Conservation (phyloP, 257 asterid species). For the Nicotiana otophora region DNA sequence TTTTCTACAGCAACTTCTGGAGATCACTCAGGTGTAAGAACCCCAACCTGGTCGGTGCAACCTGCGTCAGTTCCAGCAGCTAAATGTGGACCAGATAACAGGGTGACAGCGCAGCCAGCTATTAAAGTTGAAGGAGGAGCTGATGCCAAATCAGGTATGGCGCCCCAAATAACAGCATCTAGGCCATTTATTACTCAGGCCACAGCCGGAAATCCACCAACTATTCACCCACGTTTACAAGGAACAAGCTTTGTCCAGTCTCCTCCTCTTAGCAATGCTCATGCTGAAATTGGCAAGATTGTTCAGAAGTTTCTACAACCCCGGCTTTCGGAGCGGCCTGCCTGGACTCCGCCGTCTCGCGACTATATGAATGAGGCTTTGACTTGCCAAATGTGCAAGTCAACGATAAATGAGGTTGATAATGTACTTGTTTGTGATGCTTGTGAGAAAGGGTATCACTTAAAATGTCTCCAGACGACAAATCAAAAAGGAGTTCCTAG, state of each 20-base stretch:
- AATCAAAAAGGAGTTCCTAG: conserved; percentile 65
- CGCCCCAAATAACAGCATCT: conserved; percentile 38
- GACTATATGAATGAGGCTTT: conserved; percentile 79
- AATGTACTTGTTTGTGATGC: conserved; percentile 84
- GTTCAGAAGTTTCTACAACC: conserved; percentile 74
- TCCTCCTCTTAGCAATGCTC: conserved; percentile 42
- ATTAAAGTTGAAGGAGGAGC: conserved; percentile 50
- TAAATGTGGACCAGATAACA: conserved; percentile 45
- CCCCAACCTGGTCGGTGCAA: conserved; percentile 74
- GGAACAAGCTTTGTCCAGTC: conserved; percentile 38
- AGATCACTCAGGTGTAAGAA: conserved; percentile 40
- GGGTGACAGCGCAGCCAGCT: conserved; percentile 41
- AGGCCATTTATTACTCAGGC: conserved; percentile 49
- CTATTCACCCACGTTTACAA: conserved; percentile 35
- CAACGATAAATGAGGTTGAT: conserved; percentile 53
- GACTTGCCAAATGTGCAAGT: conserved; percentile 74
- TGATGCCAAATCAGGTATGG: conserved; percentile 42
- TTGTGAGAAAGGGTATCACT: conserved; percentile 92
- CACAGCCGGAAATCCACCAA: conserved; percentile 31
- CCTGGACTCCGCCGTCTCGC: conserved; percentile 86
- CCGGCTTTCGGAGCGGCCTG: conserved; percentile 40
- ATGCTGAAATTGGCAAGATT: conserved; percentile 70
- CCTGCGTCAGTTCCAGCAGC: conserved; percentile 47
- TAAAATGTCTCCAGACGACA: conserved; percentile 74
- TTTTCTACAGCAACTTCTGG: conserved; percentile 41